Base-by-base conservation (phyloP, 768 basidiomycete species). In the Amylocystis lapponica region DNA sequence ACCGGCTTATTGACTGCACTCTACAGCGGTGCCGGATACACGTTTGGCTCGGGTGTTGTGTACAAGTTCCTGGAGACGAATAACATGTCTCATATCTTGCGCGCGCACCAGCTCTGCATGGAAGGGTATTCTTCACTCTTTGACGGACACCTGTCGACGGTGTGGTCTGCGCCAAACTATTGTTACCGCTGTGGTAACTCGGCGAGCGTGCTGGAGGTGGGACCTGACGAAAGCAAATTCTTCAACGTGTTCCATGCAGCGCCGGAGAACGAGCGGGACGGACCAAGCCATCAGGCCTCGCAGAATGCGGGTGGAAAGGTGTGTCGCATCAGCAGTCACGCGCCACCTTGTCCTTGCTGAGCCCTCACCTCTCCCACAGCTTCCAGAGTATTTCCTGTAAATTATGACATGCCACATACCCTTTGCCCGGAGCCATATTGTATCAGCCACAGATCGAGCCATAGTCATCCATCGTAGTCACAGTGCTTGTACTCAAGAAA, bases 161-260 rank as follows among this genome's bases (percentile, higher is more conserved):
- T 99, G 6, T 99, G 96, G 96, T 90, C 86, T 17, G 96, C 96
- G 29, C 95, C 95, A 29, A 99, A 99, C 60, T 98, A 98, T 60
- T 97, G 95, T 64, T 98, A 97, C 66, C 81, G 96, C 33, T 98
- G 96, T 59, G 96, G 96, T 27, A 99, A 99, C 66, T 86, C 86
- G 42, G 96, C 96, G 19, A 92, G 88, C 54, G 95, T 98, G 54
- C 70, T 98, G 46, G 95, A 98, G 68, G 89, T 99, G 30, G 87
- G 90, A 0, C 95, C 94, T 4, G 88, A 81, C 6, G 90, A 82
- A 33, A 68, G 69, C 14, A 85, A 87, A 76, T 90, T 85, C 64
- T 98, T 98, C 65, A 99, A 98, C 55, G 96, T 98, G 27, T 98
- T 99, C 61, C 90, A 94, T 51, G 96, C 96, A 3, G 96, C 96